These are phyloP conservation scores for Pichia sp. DNA, from an alignment of 1,139 yeast species.

Conservation along the genomic window DNA sequence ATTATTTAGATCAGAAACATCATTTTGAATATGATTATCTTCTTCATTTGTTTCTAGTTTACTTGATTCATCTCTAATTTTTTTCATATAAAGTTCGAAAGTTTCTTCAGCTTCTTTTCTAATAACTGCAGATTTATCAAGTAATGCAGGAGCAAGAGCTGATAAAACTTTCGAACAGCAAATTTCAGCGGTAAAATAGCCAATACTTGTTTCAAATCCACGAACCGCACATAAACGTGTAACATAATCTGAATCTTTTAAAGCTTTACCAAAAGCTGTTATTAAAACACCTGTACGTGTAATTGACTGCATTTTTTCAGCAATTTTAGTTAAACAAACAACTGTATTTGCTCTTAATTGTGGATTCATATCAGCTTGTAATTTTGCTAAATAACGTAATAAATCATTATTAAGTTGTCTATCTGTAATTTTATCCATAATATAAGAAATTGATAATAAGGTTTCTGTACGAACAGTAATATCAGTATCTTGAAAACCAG, in stretches of 20 bases:
- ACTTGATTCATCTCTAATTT: constrained; percentile 58
- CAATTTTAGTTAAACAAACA: constrained; percentile 65
- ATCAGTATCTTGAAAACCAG: constrained; percentile 84
- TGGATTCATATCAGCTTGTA: constrained; percentile 80
- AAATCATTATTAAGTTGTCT: constrained; percentile 85
- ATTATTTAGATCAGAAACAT: constrained; percentile 23
- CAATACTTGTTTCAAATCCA: constrained; percentile 63
- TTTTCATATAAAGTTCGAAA: constrained; percentile 57
- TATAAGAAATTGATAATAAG: constrained; percentile 56
- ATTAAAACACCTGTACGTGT: constrained; percentile 69
- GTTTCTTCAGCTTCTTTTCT: constrained; percentile 65
- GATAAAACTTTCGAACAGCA: constrained; percentile 81
- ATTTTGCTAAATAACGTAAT: constrained; percentile 72
- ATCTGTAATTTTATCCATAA: constrained; percentile 65
- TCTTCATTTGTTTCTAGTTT: constrained; percentile 46
- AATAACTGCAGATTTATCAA: constrained; percentile 68
- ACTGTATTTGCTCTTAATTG: constrained; percentile 85
- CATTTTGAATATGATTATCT: constrained; percentile 31
- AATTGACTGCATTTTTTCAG: constrained; percentile 51
- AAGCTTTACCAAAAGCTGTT: constrained; percentile 80
- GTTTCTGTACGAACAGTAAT: constrained; percentile 77
- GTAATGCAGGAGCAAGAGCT: constrained; percentile 74
- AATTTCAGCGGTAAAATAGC: constrained; percentile 65
- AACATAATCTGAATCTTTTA: constrained; percentile 74
- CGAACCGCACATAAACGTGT: constrained; percentile 72